Base-by-base conservation (phyloP, 1,284 basidiomycete genomes). In the Irpex sp. region DNA sequence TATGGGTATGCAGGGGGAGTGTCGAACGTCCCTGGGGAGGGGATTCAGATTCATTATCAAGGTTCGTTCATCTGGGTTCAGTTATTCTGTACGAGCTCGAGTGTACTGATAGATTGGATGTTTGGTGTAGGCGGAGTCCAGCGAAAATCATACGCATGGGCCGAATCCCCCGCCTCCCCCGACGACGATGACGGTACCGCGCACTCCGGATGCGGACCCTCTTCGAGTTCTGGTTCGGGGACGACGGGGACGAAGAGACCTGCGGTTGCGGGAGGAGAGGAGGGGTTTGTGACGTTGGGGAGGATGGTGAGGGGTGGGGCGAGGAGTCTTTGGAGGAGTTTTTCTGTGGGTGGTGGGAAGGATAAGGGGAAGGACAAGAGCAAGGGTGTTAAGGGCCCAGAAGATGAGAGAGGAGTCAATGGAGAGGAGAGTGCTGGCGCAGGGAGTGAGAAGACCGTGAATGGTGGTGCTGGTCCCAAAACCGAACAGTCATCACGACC, bases 241-340 rank as follows among this genome's bases (percentile, higher is more conserved):
- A 36, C 4, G 35, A 19, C 52, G 19, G 10, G n/a, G 14, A 35
- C 28, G 12, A 8, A 19, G 28, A 54, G 35, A 16, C 35, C 9
- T 5, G 52, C 21, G 1, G 12, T 14, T 57, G 49, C 39, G 12
- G 39, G n/a, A 14, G 39, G n/a, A 14, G 48, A 19, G 3, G 66
- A 64, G 45, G 69, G 71, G 54, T 58, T 70, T 3, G 21, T 66
- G 4, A 66, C 67, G 53, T 64, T 73, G 3, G 72, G 72, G 14
- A 62, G 64, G 63, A 62, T 71, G 39, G 59, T 73, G 12, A 70
- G 70, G 64, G 70, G 69, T 47, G 70, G 69, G 16, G 67, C 67
- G 19, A 67, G 66, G 63, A 61, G 62, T 21, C 61, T 73, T 9
- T 71, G 67, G 67, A 64, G 67, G 58, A 66, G 68, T 45, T 60